Evolutionary conservation across 768 basidiomycete species (phyloP), one percentile per base, ranked within the genome.

Genomic region (Imleria badia): DNA sequence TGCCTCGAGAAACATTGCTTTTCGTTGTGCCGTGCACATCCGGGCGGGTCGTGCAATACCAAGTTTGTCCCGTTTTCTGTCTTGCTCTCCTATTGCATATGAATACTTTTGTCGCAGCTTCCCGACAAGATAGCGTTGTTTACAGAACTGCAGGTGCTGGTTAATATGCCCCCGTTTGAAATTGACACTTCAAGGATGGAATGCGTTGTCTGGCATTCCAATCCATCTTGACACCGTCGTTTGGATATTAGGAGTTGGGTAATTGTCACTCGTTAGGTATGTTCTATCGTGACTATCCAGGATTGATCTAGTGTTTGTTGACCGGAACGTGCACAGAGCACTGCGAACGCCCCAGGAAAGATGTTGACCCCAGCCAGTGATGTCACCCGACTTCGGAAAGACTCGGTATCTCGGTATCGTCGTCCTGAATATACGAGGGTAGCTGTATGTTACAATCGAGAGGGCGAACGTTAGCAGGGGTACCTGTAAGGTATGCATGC

Each of bases 21-120:
- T 93, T 83, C 65, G 85, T 86, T 3, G 78, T 87, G 31, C 87
- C 89, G 0, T 87, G 84, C 60, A 90, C 89, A 0, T 93, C 90
- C 0, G 90, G 85, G 0, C 76, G 82, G 9, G 88, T 92, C 0
- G 82, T 84, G 13, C 72, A 76, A n/a, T 85, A 87, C 61, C 87
- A 89, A 73, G 90, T 87, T 30, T 51, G 78, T 64, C 43, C 36
- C 36, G 29, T 43, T 14, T 44, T 42, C 13, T 17, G 12, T 31
- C 15, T 48, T 30, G 0, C 19, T 39, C 12, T 26, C 30, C 1
- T n/a, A 6, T 31, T 39, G 31, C 19, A 14, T 42, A 10, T 15
- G n/a, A 55, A n/a, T 3, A 35, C 38, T 17, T 45, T 7, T 45
- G 26, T 11, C 17, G 4, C 56, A 83, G 81, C 73, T 78, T 42